Evolutionary conservation across 2,329 filamentous ascomycete species (phyloP).

Genomic region (Pyricularia sp.): DNA sequence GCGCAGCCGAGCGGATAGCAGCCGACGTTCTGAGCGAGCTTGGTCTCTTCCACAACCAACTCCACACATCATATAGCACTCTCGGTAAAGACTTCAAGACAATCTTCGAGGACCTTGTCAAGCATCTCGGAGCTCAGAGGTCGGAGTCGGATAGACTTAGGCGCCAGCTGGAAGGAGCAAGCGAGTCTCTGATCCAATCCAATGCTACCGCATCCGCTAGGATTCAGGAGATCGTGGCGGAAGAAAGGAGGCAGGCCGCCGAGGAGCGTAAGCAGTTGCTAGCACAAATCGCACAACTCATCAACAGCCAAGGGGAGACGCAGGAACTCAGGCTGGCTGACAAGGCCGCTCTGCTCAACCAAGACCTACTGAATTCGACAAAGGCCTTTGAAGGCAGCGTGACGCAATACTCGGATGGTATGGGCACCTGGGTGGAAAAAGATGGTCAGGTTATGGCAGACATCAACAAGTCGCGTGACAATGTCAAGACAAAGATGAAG

Average conservation of each 20-base stretch:
- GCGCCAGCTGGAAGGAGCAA: slow-evolving; percentile 62
- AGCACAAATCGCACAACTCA: slow-evolving; percentile 65
- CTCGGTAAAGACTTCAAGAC: slow-evolving; percentile 80
- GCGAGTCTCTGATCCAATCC: slow-evolving; percentile 56
- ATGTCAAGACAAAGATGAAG: slow-evolving; percentile 72
- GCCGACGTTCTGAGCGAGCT: slow-evolving; percentile 83
- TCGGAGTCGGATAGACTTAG: slow-evolving; percentile 66
- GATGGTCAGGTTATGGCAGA: slow-evolving; percentile 62
- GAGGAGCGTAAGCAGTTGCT: slow-evolving; percentile 68
- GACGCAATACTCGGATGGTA: slow-evolving; percentile 56
- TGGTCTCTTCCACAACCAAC: slow-evolving; percentile 66
- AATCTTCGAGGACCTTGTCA: slow-evolving; percentile 73
- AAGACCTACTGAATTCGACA: slow-evolving; percentile 55
- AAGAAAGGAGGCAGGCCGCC: slow-evolving; percentile 65
- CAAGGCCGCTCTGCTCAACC: slow-evolving; percentile 52
- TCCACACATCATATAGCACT: slow-evolving; percentile 75
- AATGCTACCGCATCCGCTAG: slow-evolving; percentile 57
- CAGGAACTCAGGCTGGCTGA: slow-evolving; percentile 64
- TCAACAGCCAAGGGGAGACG: slow-evolving; percentile 62
- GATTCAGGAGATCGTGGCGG: slow-evolving; percentile 61
- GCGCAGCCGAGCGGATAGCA: slow-evolving; percentile 79
- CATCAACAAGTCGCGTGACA: slow-evolving; percentile 64
- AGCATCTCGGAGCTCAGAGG: slow-evolving; percentile 67
- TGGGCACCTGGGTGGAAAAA: slow-evolving; percentile 65
- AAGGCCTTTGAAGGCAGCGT: slow-evolving; percentile 57